Evolutionary conservation across 257 asterid genomes (phyloP), one percentile per base, ranked within the genome.

Genomic region (Coffea canephora): DNA sequence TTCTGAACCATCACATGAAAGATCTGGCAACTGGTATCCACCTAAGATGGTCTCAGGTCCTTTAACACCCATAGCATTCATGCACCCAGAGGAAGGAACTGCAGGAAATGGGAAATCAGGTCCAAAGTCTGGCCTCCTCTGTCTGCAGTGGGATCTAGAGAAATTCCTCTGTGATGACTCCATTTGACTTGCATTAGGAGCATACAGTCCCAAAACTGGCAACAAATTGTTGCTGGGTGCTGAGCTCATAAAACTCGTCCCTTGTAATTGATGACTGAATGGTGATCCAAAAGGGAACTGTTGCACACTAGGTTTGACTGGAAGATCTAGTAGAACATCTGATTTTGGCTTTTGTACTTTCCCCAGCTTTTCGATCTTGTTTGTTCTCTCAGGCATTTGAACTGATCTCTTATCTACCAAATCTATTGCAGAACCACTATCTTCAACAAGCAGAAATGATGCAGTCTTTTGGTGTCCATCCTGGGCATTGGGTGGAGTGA

Each of bases 321-420:
- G 87, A 85, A 81, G 86, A 76, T 87, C 91, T 46, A 73, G 48
- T 73, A 66, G 82, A 62, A 75, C 82, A 18, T 65, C 49, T 4
- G 88, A 83, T 75, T 84, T 93, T 77, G 81, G 90, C 86, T 89
- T 90, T 77, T 83, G 78, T 54, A 77, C 80, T 82, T 79, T 87
- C 65, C 87, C 87, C 80, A 75, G 76, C 83, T 82, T 86, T 80
- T 85, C 89, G 5, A 77, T 71, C 84, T 48, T 83, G 89, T 71
- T 84, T 75, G 85, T 77, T 48, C 86, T 84, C 23, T 78, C 84
- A 8, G 82, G 78, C 69, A 88, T 82, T 83, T 68, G 83, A 52
- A 78, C 74, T 69, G 76, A 43, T 45, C 70, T 66, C 57, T 78
- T 82, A 62, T 83, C 84, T 52, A 84, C 87, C 67, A 83, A 72